Base-by-base conservation (phyloP, 129 eudicot species). In the Logfia minima region DNA sequence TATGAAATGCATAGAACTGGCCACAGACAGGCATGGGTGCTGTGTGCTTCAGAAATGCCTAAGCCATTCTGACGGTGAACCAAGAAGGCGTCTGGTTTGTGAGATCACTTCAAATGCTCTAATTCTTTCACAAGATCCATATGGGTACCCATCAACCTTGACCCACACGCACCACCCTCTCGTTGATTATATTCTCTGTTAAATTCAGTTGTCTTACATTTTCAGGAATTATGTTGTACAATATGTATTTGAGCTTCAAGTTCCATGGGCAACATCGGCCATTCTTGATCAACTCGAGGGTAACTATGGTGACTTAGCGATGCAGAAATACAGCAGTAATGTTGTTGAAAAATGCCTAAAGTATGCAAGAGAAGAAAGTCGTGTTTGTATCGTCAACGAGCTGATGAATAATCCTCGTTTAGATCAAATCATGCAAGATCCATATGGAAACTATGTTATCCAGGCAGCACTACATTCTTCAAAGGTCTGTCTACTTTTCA, bases 41-140 rank as follows among this genome's bases (percentile, higher is more conserved):
- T 88, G 93, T 71, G 93, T 90, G 64, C 84, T 90, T 31, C 96
- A 90, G 78, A 86, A 82, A 71, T 88, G 96, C 75, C 68, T 88
- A 23, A 77, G 72, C 9, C 88, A 84, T 76, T 85, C 89, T 16
- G 84, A 80, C 3, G 89, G 88, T 34, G 88, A 84, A 62, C 84
- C 81, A 41, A 75, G 89, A 43, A 39, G 82, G 58, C 85, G 82
- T 39, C 79, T 90, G 32, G 74, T 90, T 22, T 70, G 71, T 9
- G 89, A 90, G 82, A 84, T 90, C 66, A 86, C 87, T 9, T 76
- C 87, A 66, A 90, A 86, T 55, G 89, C 91, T 32, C 78, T 84
- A 19, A 35, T 86, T 71, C 85, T 90, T 53, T 84, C 96, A 23
- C 91, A 88, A 88, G 86, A 86, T 86, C 88, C 86, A 78, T 90